phyloP scores from a whole-genome alignment of 2,329 filamentous ascomycete species.

The Aspergillus nomiae region DNA sequence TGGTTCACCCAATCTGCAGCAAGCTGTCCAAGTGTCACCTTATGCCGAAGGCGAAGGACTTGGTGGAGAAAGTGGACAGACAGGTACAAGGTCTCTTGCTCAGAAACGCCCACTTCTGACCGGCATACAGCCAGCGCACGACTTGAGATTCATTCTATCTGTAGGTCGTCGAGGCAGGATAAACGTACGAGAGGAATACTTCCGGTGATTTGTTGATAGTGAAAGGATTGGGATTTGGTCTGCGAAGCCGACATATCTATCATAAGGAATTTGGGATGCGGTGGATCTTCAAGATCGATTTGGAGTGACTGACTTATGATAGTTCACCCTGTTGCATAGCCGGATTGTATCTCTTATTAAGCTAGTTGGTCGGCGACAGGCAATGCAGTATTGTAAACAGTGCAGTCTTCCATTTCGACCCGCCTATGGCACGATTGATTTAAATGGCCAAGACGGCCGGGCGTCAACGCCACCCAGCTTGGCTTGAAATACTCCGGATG shows the following conservation, averaged over 20 bases:
- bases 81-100: not conserved
- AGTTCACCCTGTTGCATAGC: not conserved
- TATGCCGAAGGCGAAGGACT: constrained; percentile 1
- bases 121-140: not conserved
- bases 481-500: not conserved
- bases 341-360: too few relatives aligned
- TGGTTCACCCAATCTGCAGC: not conserved
- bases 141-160: not conserved
- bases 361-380: not conserved
- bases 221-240: not conserved
- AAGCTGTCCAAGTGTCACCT: constrained; percentile 1
- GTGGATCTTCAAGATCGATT: not conserved
- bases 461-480: not conserved
- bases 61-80: not conserved
- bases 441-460: not conserved
- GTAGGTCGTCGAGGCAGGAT: not conserved
- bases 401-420: not conserved
- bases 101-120: not conserved
- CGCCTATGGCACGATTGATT: not conserved
- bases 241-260: not conserved
- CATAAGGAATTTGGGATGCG: not conserved
- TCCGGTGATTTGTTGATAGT: not conserved
- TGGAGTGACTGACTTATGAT: not conserved
- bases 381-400: not conserved
- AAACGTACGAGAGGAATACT: too few relatives aligned